phyloP scores from a whole-genome alignment of 1,284 basidiomycete species.

The Stygiomarasmius scandens region DNA sequence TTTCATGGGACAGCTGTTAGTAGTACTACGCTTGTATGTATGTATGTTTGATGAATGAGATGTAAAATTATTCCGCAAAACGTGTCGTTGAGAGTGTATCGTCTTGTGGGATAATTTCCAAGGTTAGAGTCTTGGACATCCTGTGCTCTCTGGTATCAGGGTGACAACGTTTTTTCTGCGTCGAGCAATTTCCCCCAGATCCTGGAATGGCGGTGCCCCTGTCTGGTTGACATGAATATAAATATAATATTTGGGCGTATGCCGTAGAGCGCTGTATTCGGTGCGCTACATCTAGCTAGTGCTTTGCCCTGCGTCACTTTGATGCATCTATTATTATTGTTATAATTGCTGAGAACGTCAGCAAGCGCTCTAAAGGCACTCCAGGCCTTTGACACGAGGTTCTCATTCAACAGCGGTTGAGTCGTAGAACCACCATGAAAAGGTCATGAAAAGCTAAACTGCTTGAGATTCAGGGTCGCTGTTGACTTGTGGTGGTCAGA shows the following conservation, averaged over 20 bases:
- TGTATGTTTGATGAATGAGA: conserved; percentile 2
- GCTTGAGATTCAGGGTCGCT: not conserved
- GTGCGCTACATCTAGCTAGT: too few species aligned
- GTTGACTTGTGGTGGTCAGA: too few species aligned
- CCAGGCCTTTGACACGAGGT: not conserved
- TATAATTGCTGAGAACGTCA: too few species aligned
- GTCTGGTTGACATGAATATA: not conserved
- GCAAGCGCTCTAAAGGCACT: not conserved
- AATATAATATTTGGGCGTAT: not conserved
- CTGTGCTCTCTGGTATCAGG: not conserved
- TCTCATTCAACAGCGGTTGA: not conserved
- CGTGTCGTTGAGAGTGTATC: not conserved
- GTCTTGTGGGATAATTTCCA: too few species aligned
- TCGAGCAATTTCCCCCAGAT: not conserved
- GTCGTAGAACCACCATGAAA: not conserved
- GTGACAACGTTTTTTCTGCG: not conserved
- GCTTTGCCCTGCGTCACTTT: too few species aligned
- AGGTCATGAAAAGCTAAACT: not conserved
- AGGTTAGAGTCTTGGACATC: too few species aligned
- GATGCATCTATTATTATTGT: too few species aligned
- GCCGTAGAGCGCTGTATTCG: too few species aligned
- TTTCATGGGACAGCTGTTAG: conserved; percentile 7
- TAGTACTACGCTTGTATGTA: conserved; percentile 10
- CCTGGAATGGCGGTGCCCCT: not conserved
- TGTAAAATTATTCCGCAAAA: not conserved